Evolutionary conservation across 768 basidiomycete species (phyloP), one percentile per base, ranked within the genome.

Genomic region (Melanogaster broomeanus): DNA sequence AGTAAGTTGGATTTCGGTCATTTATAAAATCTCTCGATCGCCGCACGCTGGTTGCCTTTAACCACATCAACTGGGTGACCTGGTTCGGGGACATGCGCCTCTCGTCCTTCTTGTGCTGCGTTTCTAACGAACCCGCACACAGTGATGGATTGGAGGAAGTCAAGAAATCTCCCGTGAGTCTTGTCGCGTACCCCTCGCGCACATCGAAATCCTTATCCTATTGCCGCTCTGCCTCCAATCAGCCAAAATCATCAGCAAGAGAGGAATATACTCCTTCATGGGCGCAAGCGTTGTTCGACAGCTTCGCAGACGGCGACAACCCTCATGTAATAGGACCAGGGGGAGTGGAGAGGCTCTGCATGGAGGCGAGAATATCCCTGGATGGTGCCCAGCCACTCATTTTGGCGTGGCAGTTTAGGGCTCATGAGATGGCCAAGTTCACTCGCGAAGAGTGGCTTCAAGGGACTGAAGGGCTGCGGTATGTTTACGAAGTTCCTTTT

Each of bases 341-440:
- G 52, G 88, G 89, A 2, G 82, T 92, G 55, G 83, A 86, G 66
- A 74, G 70, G 46, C 69, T 94, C 25, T 93, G 87, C 69, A 75
- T 57, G 22, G 87, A 91, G 55, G 81, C 84, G 12, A 72, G 79
- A n/a, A 78, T 92, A 41, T 74, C 87, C 0, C 71, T 93, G 66
- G 90, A 92, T 18, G 87, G 89, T 27, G 74, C 85, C 6, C 69
- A 82, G 55, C 87, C 89, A 18, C 73, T 93, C 47, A 74, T 92
- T 16, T 72, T 92, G 13, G 81, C 88, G 21, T 93, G 90, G 90
- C 85, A 87, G 59, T 67, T 88, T 49, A 73, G 78, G 41, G 78
- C 86, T 10, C 74, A 76, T 51, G 88, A 90, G 61, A 85, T 93
- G 84, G 87, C 77, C 27, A 88, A 83, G 59, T 73, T 93, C 42